Conservation (phyloP, 768 basidiomycete genomes). For the Suillus clintonianus region DNA sequence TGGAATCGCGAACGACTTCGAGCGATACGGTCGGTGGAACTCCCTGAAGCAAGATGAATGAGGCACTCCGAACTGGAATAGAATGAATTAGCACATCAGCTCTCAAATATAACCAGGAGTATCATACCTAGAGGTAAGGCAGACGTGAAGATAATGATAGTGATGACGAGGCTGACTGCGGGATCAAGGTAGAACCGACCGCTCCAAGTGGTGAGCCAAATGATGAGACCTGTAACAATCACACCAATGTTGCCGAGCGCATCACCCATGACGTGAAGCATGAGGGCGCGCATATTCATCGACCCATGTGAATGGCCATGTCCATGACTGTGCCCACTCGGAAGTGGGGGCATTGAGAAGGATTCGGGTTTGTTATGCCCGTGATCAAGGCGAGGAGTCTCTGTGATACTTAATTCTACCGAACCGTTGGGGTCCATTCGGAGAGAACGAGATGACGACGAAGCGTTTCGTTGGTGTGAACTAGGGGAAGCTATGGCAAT, state of each 20-base stretch:
- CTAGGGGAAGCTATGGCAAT: conserved; percentile 43
- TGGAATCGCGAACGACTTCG: conserved; percentile 79
- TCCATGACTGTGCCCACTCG: conserved; percentile 19
- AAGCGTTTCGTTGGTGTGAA: conserved; percentile 8
- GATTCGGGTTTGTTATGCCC: conserved; percentile 48
- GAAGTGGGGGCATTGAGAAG: background rate
- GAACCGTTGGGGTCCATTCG: background rate
- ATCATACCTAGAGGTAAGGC: conserved; percentile 83
- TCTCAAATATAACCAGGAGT: conserved; percentile 3
- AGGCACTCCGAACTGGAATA: conserved; percentile 75
- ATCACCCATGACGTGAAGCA: conserved; percentile 95
- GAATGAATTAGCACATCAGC: conserved; percentile 7
- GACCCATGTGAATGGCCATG: conserved; percentile 54
- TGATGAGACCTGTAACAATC: conserved; percentile 91
- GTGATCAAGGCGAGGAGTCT: conserved; percentile 12
- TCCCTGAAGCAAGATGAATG: conserved; percentile 93
- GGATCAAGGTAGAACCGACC: conserved; percentile 95
- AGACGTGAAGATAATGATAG: conserved; percentile 94
- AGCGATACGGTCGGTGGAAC: conserved; percentile 89
- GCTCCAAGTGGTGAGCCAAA: conserved; percentile 84
- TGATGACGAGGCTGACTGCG: conserved; percentile 89
- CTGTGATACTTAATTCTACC: background rate
- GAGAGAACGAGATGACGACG: conserved; percentile 26
- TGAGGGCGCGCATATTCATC: conserved; percentile 97
- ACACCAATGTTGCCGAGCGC: conserved; percentile 98